Evolutionary conservation across 345 rosid genomes (phyloP).

Genomic region (Zanthoxylum bungeanum): DNA sequence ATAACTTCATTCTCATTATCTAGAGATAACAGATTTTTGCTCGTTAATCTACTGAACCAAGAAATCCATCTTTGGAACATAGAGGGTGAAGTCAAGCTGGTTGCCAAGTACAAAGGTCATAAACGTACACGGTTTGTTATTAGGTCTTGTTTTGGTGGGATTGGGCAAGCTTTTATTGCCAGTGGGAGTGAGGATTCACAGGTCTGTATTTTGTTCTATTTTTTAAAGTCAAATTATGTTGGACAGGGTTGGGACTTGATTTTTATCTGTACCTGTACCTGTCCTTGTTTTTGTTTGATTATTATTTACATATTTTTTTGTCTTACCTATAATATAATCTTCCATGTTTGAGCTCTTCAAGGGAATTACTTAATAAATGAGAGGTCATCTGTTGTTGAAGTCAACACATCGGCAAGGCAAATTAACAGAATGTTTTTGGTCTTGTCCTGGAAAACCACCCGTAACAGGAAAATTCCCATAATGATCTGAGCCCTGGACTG

Average conservation of each 20-base stretch:
- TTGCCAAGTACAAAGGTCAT: constrained; percentile 57
- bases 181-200: constrained; percentile 79
- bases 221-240: background rate
- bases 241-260: background rate
- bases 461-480: background rate
- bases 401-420: background rate
- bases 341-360: background rate
- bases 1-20: constrained; percentile 66
- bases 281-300: background rate
- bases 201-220: constrained; percentile 29
- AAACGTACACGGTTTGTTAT: constrained; percentile 57
- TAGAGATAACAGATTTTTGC: constrained; percentile 45
- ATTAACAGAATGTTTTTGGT: background rate
- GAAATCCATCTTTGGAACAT: constrained; percentile 69
- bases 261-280: background rate
- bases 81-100: constrained; percentile 40
- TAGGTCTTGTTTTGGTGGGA: constrained; percentile 73
- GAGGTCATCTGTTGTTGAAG: background rate
- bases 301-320: background rate
- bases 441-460: background rate
- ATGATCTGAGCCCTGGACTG: background rate
- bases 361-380: background rate
- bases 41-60: constrained; percentile 60
- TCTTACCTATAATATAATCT: background rate
- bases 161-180: constrained; percentile 60